Evolutionary conservation across 2,329 filamentous ascomycete species (phyloP), one percentile per base, ranked within the genome.

Genomic region (Ciborinia camelliae): DNA sequence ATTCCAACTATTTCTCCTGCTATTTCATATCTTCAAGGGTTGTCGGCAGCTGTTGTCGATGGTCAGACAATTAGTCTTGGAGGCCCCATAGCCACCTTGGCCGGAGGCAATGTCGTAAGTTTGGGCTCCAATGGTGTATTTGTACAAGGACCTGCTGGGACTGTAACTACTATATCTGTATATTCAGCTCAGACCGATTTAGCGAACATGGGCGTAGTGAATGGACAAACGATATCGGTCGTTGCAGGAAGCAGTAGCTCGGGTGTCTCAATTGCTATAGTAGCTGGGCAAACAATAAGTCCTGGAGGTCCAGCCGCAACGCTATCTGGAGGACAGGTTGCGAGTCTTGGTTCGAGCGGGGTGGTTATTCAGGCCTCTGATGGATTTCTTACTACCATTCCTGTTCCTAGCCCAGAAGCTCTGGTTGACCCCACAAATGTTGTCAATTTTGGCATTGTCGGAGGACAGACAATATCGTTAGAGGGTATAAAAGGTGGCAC

Each of bases 1-100:
- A 50, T 63, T 43, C 63, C 67, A 58, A 50, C 59, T 26, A 58
- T 8, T 23, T 9, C 52, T 9, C 59, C 37, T n/a, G n/a, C n/a
- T n/a, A n/a, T n/a, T n/a, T n/a, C n/a, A 35, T 45, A 43, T n/a
- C 10, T 52, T 23, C 20, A 51, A 20, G 60, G 55, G 2, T 43
- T 45, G 5, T 64, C 60, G 10, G 47, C 51, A 12, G 61, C 63
- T 18, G 41, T 61, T 12, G 53, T 68, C 32, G 63, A 52, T 3
- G 55, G 47, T 28, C 63, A 68, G 39, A 68, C 61, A 10, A 23
- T 64, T 26, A 65, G n/a, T n/a, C n/a, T 65, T 20, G 67, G 62
- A 26, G 66, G 67, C 1, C 15, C 58, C n/a, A n/a, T 55, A 7
- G 58, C 55, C 1, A 66, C 65, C 0, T 18, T 68, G 3, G 20